phyloP scores from a whole-genome alignment of 2,329 filamentous ascomycete species.

The Sphaerulina vaccinii region DNA sequence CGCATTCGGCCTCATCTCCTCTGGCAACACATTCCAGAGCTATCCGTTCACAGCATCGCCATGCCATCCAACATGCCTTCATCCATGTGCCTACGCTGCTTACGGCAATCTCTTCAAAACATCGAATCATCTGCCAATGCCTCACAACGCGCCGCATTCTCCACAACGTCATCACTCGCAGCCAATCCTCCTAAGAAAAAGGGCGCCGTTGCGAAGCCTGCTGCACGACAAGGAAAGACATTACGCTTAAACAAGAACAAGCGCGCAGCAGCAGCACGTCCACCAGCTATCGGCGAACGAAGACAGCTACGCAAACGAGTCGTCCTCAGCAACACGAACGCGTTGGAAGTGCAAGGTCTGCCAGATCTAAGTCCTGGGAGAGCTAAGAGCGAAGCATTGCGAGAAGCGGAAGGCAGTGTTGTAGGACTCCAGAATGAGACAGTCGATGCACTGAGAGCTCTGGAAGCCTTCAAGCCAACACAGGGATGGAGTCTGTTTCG shows the following conservation, averaged over 20 bases:
- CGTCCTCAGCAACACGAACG: slow-evolving; percentile 91
- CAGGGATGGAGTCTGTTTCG: slow-evolving; percentile 88
- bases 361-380: slow-evolving; percentile 50
- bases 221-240: slow-evolving; percentile 27
- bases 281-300: slow-evolving; percentile 66
- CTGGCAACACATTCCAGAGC: not conserved
- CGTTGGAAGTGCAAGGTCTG: slow-evolving; percentile 71
- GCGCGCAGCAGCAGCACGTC: slow-evolving; percentile 28
- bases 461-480: slow-evolving; percentile 85
- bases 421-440: slow-evolving; percentile 66
- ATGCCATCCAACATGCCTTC: slow-evolving; percentile 27
- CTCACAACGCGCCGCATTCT: slow-evolving; percentile 35
- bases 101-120: slow-evolving; percentile 25
- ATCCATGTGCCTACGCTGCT: slow-evolving; percentile 31
- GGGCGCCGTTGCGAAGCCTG: slow-evolving; percentile 23
- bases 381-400: slow-evolving; percentile 35
- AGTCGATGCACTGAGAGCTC: slow-evolving; percentile 76
- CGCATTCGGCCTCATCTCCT: not conserved
- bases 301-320: slow-evolving; percentile 86
- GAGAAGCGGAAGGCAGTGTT: slow-evolving; percentile 62
- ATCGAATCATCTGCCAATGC: slow-evolving; percentile 11
- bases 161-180: slow-evolving; percentile 33
- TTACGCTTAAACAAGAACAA: slow-evolving; percentile 34
- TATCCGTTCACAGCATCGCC: not conserved
- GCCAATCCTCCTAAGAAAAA: slow-evolving; percentile 32